phyloP scores from a whole-genome alignment of 2,329 filamentous ascomycete genomes.

The Pestalotiopsis fici region DNA sequence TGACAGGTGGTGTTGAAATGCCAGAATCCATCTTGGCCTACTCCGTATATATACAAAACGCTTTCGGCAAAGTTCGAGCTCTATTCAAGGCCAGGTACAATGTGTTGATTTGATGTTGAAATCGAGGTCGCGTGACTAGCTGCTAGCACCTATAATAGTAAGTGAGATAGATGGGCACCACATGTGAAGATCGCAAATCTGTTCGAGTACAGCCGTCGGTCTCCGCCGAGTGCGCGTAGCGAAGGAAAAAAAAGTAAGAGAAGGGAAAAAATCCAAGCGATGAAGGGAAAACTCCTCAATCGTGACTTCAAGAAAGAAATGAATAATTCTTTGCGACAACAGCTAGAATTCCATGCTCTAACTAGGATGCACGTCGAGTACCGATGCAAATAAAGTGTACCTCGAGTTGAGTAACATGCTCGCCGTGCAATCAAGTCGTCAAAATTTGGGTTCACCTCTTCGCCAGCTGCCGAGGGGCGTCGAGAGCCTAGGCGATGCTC shows the following conservation, averaged over 20 bases:
- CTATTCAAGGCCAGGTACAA: neutral
- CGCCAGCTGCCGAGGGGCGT: neutral
- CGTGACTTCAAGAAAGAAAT: neutral
- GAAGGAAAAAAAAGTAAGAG: neutral
- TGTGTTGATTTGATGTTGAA: neutral
- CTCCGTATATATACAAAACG: neutral
- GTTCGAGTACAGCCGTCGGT: neutral
- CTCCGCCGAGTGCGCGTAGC: neutral
- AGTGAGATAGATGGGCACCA: neutral
- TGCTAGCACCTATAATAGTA: neutral
- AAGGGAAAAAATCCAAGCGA: neutral
- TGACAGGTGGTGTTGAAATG: slow-evolving; percentile 24
- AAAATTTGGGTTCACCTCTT: neutral
- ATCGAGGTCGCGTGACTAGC: neutral
- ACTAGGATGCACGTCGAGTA: neutral
- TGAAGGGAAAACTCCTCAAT: neutral
- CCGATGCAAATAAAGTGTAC: neutral
- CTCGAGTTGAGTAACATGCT: neutral
- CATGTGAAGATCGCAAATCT: neutral
- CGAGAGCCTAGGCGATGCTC: neutral
- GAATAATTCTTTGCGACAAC: neutral
- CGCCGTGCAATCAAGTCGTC: neutral
- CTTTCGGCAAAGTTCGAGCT: neutral
- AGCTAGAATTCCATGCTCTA: neutral
- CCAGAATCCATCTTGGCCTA: slow-evolving; percentile 25